Conservation (phyloP, 163 green algal genomes). For the Volvox carteri region DNA sequence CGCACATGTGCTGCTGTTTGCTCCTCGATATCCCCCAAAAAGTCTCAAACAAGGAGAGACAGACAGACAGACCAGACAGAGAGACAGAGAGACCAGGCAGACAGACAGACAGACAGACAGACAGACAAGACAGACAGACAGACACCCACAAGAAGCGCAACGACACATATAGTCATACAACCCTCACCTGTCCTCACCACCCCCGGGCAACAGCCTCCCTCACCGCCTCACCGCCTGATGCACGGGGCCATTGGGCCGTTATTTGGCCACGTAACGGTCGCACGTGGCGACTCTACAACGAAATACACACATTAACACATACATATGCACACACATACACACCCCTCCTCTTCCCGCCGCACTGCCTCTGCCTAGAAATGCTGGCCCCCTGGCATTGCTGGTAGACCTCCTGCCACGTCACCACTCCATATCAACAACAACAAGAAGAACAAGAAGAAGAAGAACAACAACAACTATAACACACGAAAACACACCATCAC, state of each 20-base stretch:
- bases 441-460: background rate
- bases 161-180: too few species aligned
- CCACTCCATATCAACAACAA: background rate
- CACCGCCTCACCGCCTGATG: too few species aligned
- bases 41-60: background rate
- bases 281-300: too few species aligned
- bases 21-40: background rate
- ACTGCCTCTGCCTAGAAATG: background rate
- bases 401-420: background rate
- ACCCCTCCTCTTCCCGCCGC: too few species aligned
- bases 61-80: too few species aligned
- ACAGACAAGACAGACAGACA: background rate
- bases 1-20: background rate
- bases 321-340: background rate
- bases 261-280: too few species aligned
- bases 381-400: background rate
- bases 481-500: background rate
- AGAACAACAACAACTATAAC: background rate
- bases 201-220: too few species aligned
- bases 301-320: background rate
- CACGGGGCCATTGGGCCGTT: too few species aligned
- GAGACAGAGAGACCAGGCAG: too few species aligned
- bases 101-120: too few species aligned
- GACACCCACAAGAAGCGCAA: background rate
- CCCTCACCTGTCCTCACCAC: too few species aligned